A percentile compares a stretch with the other conserved stretches of the same genome.
These are phyloP conservation scores for Stachybotrys chartarum DNA, from an alignment of 2,329 filamentous ascomycete species.

Conservation along the genomic window DNA sequence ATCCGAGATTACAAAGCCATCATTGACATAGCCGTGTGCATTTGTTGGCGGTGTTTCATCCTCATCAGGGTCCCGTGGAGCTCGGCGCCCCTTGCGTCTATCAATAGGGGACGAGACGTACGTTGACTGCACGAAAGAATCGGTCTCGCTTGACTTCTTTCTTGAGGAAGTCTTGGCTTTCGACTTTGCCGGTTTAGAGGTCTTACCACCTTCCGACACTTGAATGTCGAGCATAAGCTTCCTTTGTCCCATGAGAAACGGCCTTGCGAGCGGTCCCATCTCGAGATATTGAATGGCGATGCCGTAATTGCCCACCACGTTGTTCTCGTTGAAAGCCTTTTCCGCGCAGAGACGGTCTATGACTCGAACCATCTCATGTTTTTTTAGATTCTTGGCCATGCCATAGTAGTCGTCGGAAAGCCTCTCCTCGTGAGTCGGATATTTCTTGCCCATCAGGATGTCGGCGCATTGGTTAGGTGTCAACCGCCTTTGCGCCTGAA, in stretches of 20 bases:
- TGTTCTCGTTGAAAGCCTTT: conserved; percentile 65
- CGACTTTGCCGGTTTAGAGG: conserved; percentile 20
- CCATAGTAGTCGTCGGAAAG: conserved; percentile 57
- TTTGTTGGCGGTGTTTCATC: conserved; percentile 33
- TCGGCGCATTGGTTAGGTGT: conserved; percentile 80
- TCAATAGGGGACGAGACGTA: conserved; percentile 48
- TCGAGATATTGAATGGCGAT: conserved; percentile 71
- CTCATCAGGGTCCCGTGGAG: conserved; percentile 15
- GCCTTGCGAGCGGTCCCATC: conserved; percentile 31
- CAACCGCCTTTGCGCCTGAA: conserved; percentile 53
- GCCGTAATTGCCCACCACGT: conserved; percentile 39
- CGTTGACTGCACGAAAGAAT: conserved; percentile 30
- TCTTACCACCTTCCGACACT: conserved; percentile 22
- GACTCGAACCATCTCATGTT: conserved; percentile 75
- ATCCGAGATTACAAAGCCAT: conserved; percentile 42
- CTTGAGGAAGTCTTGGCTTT: conserved; percentile 24
- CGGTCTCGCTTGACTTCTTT: conserved; percentile 27
- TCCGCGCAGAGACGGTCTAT: conserved; percentile 70
- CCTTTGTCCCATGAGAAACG: conserved; percentile 36
- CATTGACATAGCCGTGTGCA: conserved; percentile 38
- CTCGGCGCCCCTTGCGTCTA: conserved; percentile 20
- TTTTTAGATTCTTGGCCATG: conserved; percentile 60
- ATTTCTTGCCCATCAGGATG: conserved; percentile 65
- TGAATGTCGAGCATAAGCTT: conserved; percentile 38
- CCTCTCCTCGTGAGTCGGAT: conserved; percentile 47